Evolutionary conservation across 805 yeast species (phyloP), one percentile per base, ranked within the genome.

Genomic region (Candida vartiovaarae): DNA sequence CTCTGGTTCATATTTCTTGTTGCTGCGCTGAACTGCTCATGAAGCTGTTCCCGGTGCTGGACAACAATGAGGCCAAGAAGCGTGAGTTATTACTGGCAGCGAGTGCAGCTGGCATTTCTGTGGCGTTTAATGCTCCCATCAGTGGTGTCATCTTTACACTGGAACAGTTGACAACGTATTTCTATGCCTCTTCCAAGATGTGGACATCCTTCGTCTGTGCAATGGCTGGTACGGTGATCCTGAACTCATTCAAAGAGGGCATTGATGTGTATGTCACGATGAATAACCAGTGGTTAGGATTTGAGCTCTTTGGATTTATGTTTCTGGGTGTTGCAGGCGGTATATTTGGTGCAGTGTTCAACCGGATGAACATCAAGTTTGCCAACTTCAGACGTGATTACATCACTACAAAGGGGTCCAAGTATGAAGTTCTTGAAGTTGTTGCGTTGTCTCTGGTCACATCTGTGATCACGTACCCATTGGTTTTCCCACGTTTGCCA

Each of bases 151-250:
- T 87, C 30, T 88, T 86, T 60, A 82, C 84, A 4, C 60, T 84
- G 20, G 95, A 87, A 54, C 79, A 78, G 48, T 66, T 82, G 36
- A 77, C 82, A 4, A 74, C 80, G 31, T 84, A 75, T 55, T 78
- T 82, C 55, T 75, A 74, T 39, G 76, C 82, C 23, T 77, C 76
- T 27, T 75, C 72, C 47, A 70, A 82, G 47, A 76, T 87, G 80
- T 87, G 95, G 96, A 80, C 80, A 52, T 77, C 89, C 6, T 88
- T 87, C 62, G 82, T 85, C 3, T 78, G 87, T 53, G 82, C 95
- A 1, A 84, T 88, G 52, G 66, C 82, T 8, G 82, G 88, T 2
- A 82, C 83, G 10, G 74, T 83, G 2, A 70, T 83, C 0, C 59
- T 86, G 27, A 75, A 76, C 50, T 44, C 53, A 8, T 75, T 74